Evolutionary conservation across 257 asterid genomes (phyloP).

Genomic region (Cordia subcordata): DNA sequence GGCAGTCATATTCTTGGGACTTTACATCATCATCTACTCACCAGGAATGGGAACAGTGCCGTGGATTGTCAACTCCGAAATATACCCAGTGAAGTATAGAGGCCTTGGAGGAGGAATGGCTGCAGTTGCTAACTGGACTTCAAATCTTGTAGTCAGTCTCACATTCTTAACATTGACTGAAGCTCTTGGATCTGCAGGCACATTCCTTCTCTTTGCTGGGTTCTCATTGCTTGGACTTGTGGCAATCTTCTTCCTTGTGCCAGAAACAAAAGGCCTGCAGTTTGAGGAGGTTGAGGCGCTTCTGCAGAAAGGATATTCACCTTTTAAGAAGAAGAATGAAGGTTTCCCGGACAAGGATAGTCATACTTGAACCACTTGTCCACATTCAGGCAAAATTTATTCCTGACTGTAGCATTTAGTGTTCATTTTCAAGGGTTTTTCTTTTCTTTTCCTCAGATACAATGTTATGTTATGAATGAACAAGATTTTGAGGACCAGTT

Average conservation of each 20-base stretch:
- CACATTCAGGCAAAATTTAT: no score
- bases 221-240: constrained; percentile 46
- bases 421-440: no score
- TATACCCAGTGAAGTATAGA: constrained; percentile 57
- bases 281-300: constrained; percentile 58
- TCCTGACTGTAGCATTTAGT: no score
- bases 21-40: constrained; percentile 52
- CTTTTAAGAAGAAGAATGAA: constrained; percentile 27
- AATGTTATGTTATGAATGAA: no score
- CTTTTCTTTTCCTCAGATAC: no score
- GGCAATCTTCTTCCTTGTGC: constrained; percentile 51
- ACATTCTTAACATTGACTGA: constrained; percentile 58
- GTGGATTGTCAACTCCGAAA: constrained; percentile 67
- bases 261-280: constrained; percentile 64
- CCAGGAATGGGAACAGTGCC: constrained; percentile 76
- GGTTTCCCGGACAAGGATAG: constrained; percentile 10
- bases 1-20: constrained; percentile 45
- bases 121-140: constrained; percentile 61
- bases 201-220: constrained; percentile 60
- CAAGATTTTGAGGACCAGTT: no score
- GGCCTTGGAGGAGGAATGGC: constrained; percentile 72
- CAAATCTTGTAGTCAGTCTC: constrained; percentile 53
- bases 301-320: constrained; percentile 47
- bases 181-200: constrained; percentile 48
- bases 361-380: no score